These are phyloP conservation scores for Thuja plicata DNA, from an alignment of 83 land plant genomes.

Conservation along the genomic window DNA sequence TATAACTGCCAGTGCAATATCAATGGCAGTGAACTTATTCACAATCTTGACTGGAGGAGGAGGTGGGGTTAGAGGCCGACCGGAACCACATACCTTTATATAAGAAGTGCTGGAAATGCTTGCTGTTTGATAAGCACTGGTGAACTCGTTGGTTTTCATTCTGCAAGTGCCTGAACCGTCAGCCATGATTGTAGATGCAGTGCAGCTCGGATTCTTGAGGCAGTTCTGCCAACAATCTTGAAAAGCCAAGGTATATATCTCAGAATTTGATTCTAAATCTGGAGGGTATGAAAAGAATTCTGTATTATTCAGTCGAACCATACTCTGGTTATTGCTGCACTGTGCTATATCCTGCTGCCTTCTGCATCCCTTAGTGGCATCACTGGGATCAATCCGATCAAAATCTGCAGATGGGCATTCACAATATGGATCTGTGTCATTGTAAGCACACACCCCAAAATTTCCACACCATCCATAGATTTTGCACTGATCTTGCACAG, in stretches of 20 bases:
- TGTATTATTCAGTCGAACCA: conserved; percentile 25
- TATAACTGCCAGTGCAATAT: conserved; percentile 19
- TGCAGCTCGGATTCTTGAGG: conserved; percentile 17
- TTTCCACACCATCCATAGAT: conserved; percentile 67
- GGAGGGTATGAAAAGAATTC: conserved; percentile 48
- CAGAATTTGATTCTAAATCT: background rate
- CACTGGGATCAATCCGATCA: conserved; percentile 28
- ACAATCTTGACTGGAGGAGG: background rate
- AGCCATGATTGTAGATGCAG: conserved; percentile 44
- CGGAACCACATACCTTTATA: conserved; percentile 2
- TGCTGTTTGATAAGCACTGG: conserved; percentile 20
- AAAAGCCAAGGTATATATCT: background rate
- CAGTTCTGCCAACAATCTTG: conserved; percentile 34
- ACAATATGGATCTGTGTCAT: conserved; percentile 44
- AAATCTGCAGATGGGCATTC: conserved; percentile 57
- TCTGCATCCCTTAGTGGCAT: background rate
- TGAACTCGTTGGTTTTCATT: conserved; percentile 17
- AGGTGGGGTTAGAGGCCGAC: background rate
- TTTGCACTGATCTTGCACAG: conserved; percentile 53
- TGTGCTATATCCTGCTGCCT: too few relatives aligned
- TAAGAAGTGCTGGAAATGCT: background rate
- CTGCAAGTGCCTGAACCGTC: background rate
- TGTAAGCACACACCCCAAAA: conserved; percentile 56
- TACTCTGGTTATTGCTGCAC: too few relatives aligned
- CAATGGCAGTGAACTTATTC: background rate